Conservation (phyloP, 768 basidiomycete genomes). For the Lentinula lateritia region DNA sequence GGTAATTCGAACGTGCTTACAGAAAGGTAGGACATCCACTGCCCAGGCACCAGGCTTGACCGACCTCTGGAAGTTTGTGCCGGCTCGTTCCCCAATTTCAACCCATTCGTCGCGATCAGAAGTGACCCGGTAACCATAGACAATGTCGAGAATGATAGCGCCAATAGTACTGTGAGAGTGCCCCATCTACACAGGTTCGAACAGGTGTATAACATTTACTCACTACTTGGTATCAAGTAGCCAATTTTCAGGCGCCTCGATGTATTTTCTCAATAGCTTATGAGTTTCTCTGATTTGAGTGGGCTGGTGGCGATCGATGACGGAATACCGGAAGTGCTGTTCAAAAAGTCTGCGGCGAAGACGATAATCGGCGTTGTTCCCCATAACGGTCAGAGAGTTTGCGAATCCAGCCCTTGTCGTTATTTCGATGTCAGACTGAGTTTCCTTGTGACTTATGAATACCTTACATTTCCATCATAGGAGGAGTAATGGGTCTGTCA, state of each 20-base stretch:
- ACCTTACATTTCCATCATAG: neutral
- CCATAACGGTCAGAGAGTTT: neutral
- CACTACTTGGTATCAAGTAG: neutral
- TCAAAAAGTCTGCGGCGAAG: neutral
- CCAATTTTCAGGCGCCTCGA: neutral
- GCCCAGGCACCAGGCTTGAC: neutral
- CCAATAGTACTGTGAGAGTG: neutral
- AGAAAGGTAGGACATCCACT: neutral
- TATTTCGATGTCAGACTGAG: neutral
- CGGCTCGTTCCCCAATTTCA: neutral
- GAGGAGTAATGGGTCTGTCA: neutral
- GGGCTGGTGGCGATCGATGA: neutral
- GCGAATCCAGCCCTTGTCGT: neutral
- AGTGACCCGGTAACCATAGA: neutral
- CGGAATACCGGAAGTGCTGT: neutral
- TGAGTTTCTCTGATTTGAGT: neutral
- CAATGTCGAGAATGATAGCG: neutral
- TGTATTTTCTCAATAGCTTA: neutral
- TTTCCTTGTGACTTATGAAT: neutral
- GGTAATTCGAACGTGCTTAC: neutral
- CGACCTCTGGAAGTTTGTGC: neutral
- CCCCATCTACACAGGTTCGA: neutral
- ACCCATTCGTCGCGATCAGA: conserved; percentile 1
- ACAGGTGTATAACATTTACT: neutral
- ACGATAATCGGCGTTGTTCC: neutral